These are phyloP conservation scores for Petunia axillaris DNA, from an alignment of 257 asterid genomes.

Conservation along the genomic window DNA sequence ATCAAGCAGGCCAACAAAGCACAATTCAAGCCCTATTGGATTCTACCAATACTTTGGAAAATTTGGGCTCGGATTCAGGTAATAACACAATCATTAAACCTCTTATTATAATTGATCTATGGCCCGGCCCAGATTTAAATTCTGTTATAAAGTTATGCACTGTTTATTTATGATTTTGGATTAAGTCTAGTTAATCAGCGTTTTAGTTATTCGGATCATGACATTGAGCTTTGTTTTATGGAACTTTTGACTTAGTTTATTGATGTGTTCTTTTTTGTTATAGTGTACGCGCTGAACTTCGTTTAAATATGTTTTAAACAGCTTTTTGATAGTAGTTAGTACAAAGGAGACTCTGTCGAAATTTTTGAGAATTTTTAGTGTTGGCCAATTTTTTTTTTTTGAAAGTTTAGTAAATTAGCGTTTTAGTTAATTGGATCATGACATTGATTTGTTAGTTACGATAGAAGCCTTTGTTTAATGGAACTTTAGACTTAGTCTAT, in stretches of 20 bases:
- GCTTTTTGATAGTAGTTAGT: too few relatives aligned
- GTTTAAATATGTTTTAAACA: too few relatives aligned
- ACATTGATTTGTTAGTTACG: not conserved
- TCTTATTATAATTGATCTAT: slow-evolving; percentile 33
- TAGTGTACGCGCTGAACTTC: not conserved
- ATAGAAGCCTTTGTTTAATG: not conserved
- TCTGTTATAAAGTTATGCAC: slow-evolving; percentile 27
- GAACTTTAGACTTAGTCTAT: not conserved
- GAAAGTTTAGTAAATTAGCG: slow-evolving; percentile 13
- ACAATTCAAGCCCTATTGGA: slow-evolving; percentile 13
- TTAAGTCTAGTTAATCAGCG: slow-evolving; percentile 19
- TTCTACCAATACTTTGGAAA: not conserved
- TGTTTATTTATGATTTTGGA: not conserved
- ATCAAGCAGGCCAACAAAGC: slow-evolving; percentile 5
- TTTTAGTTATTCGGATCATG: not conserved
- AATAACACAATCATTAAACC: slow-evolving; percentile 19
- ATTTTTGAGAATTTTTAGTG: too few relatives aligned
- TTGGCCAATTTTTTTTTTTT: too few relatives aligned
- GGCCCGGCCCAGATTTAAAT: slow-evolving; percentile 49
- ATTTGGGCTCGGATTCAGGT: not conserved
- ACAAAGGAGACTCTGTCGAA: too few relatives aligned
- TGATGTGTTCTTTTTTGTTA: not conserved
- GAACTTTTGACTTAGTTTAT: not conserved
- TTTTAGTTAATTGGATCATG: not conserved
- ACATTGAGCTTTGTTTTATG: not conserved